Evolutionary conservation across 2,329 filamentous ascomycete species (phyloP).

Genomic region (Claviceps cyperi): DNA sequence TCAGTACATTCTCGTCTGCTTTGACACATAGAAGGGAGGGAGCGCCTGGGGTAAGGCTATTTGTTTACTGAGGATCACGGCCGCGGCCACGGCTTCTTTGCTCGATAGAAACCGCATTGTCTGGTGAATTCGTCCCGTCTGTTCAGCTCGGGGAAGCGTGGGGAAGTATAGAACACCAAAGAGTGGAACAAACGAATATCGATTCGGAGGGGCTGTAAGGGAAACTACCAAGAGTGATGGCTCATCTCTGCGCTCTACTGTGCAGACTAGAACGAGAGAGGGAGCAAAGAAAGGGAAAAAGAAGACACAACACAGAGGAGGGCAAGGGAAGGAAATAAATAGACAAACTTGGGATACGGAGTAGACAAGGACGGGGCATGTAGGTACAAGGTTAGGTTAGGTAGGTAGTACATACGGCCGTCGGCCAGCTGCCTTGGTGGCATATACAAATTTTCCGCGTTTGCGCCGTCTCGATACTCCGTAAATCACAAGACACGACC

Average conservation of each 20-base stretch:
- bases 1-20: neutral
- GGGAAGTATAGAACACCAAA: no score
- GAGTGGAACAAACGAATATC: neutral
- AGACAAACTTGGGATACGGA: neutral
- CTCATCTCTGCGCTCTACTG: neutral
- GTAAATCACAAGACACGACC: no score
- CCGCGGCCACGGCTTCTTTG: neutral
- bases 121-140: neutral
- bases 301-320: neutral
- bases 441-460: neutral
- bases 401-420: no score
- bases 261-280: no score
- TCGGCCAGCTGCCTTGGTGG: neutral
- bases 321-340: neutral
- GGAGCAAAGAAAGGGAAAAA: neutral
- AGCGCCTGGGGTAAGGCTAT: neutral
- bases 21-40: neutral
- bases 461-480: neutral
- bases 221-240: neutral
- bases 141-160: neutral
- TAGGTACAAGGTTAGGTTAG: no score
- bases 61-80: neutral
- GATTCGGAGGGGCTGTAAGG: neutral
- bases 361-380: neutral
- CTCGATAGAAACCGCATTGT: neutral